Evolutionary conservation across 2,329 filamentous ascomycete species (phyloP).

Genomic region (Aspergillus fumigatus): DNA sequence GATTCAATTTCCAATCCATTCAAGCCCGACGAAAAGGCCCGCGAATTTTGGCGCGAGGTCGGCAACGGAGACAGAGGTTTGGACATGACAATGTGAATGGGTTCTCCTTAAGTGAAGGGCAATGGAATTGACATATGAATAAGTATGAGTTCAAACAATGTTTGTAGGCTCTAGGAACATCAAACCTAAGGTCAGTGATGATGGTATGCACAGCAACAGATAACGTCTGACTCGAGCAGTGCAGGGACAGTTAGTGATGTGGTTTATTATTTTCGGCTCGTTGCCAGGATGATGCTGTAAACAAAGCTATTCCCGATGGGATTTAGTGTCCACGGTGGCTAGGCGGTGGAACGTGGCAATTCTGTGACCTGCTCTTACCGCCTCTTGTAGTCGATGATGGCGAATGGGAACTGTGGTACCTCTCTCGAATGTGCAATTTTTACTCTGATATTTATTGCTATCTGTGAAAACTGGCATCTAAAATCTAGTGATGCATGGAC

Average conservation of each 20-base stretch:
- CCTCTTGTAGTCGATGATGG: not conserved
- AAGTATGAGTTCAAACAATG: not conserved
- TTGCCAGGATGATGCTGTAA: constrained; percentile 26
- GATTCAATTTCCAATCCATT: constrained; percentile 11
- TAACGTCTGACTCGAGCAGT: not conserved
- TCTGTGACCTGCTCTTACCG: constrained; percentile 6
- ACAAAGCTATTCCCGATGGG: constrained; percentile 26
- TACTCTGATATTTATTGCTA: not conserved
- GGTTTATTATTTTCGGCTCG: constrained; percentile 19
- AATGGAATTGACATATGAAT: not conserved
- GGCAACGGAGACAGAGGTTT: constrained; percentile 40
- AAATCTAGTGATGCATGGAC: not conserved
- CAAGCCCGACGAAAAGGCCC: constrained; percentile 27
- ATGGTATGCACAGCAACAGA: not conserved
- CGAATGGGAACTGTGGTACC: not conserved
- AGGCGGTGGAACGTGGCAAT: constrained; percentile 12
- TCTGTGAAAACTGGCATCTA: not conserved
- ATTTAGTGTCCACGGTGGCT: constrained; percentile 3
- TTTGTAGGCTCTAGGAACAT: not conserved
- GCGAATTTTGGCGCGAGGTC: constrained; percentile 39
- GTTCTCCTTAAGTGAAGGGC: not conserved
- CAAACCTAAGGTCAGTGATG: not conserved
- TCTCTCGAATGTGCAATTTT: not conserved
- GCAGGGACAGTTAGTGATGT: constrained; percentile 2
- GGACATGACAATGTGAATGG: constrained; percentile 26